A percentile compares a stretch with the other conserved stretches of the same genome.
These are phyloP conservation scores for Udeniomyces megalosporus DNA, from an alignment of 768 basidiomycete species.

Conservation along the genomic window DNA sequence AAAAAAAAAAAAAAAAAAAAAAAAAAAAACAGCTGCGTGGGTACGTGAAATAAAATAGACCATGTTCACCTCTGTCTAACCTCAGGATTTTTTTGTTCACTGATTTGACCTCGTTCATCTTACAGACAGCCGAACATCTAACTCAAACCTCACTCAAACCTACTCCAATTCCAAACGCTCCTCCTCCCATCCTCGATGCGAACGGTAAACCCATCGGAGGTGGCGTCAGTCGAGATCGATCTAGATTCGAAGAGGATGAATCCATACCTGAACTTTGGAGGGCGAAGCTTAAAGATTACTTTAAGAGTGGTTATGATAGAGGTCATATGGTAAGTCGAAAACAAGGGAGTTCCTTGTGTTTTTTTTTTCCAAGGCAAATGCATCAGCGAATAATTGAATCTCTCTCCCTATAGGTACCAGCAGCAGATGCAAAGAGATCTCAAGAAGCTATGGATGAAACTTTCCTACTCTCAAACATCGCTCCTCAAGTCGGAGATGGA, in stretches of 20 bases:
- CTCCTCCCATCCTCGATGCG: background rate
- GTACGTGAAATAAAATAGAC: no score
- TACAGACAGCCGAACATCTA: slow-evolving; percentile 92
- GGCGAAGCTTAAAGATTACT: slow-evolving; percentile 61
- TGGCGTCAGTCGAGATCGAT: slow-evolving; percentile 47
- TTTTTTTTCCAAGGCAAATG: no score
- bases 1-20: no score
- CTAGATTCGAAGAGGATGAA: slow-evolving; percentile 68
- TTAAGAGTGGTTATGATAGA: slow-evolving; percentile 48
- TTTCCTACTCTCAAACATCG: slow-evolving; percentile 85
- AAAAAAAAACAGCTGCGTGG: slow-evolving; percentile 5
- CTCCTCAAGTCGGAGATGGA: slow-evolving; percentile 92
- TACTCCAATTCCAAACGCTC: slow-evolving; percentile 28
- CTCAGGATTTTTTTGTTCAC: no score
- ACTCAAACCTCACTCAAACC: slow-evolving; percentile 44
- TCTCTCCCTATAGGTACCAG: slow-evolving; percentile 55
- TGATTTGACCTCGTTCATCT: no score
- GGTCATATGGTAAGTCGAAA: slow-evolving; percentile 73
- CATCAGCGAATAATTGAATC: background rate
- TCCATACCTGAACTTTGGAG: slow-evolving; percentile 60
- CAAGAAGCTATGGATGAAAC: slow-evolving; percentile 95
- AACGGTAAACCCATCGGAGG: slow-evolving; percentile 28
- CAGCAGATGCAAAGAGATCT: slow-evolving; percentile 82
- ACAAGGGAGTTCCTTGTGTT: no score
- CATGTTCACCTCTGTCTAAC: no score